Evolutionary conservation across 1,284 basidiomycete species (phyloP), one percentile per base, ranked within the genome.

Genomic region (Rhizoctonia solani): DNA sequence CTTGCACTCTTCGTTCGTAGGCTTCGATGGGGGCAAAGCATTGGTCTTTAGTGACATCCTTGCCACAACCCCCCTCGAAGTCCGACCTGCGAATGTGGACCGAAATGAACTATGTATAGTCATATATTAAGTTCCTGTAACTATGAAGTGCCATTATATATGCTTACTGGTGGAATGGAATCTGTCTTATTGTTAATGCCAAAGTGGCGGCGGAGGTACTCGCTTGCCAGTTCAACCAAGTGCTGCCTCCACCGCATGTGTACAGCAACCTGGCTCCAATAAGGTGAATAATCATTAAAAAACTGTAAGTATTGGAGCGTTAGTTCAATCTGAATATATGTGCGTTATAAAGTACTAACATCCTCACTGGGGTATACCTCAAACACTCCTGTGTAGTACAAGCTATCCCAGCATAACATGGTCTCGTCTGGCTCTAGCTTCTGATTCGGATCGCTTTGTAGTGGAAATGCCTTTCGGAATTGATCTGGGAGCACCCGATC

Each of bases 1-100:
- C 86, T 19, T 82, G 76, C 3, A 90, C 86, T 47, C 84, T 82
- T 58, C 82, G 80, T 16, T 78, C 82, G 72, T 87, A 85, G 53
- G 81, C 83, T 34, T 82, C 74, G 19, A 88, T 73, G 0, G 87
- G 78, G 1, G 87, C 83, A 70, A 86, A 88, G 72, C 88, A 91
- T 47, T 85, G 82, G 16, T 80, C 76, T 29, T 56, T 67, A 14
- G 3, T 49, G 5, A 49, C 21, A 5, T 67, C 49, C 0, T 74
- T 70, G 13, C 27, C 49, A 21, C 81, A 83, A 68, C 74, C 69
- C 19, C 63, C 68, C 32, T 66, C 73, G 74, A 91, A 90, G 73
- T 89, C 88, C 2, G 81, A 82, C 61, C 83, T 85, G 13, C 88
- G 83, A 21, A 84, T 78, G 73, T 89, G 87, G 50, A 89, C 80